Evolutionary conservation across 768 basidiomycete genomes (phyloP).

Genomic region (Amanita muscaria): DNA sequence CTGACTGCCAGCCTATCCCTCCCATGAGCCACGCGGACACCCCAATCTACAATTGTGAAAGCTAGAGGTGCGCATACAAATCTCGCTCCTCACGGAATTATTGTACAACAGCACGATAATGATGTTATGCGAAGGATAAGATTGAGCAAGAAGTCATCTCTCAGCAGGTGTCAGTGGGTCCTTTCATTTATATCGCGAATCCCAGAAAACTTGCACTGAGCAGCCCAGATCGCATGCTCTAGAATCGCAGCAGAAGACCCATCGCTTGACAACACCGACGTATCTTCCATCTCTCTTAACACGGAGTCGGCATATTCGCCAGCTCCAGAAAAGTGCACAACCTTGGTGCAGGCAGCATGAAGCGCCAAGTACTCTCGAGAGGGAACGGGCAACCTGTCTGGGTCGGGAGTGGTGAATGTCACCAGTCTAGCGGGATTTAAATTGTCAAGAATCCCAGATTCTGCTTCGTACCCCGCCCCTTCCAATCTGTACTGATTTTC

Average conservation of each 20-base stretch:
- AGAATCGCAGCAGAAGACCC: slow-evolving; percentile 12
- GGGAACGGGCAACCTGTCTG: slow-evolving; percentile 16
- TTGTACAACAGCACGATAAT: no score
- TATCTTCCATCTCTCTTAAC: slow-evolving; percentile 18
- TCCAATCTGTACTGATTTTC: slow-evolving; percentile 4
- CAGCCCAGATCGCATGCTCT: slow-evolving; percentile 5
- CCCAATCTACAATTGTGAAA: no score
- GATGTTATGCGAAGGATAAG: no score
- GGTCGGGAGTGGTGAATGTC: slow-evolving; percentile 6
- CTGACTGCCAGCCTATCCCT: no score
- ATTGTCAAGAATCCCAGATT: no score
- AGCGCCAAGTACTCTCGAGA: slow-evolving; percentile 18
- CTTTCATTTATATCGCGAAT: no score
- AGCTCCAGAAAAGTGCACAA: slow-evolving; percentile 30
- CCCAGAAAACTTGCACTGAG: not conserved
- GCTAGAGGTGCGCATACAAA: no score
- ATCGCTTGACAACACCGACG: slow-evolving; percentile 11
- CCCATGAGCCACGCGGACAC: no score
- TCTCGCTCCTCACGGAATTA: no score
- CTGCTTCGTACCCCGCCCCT: not conserved
- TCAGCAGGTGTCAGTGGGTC: no score
- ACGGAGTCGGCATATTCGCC: slow-evolving; percentile 21
- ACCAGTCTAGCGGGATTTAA: no score
- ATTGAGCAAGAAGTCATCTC: no score
- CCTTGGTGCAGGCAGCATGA: slow-evolving; percentile 27